Evolutionary conservation across 257 asterid genomes (phyloP).

Genomic region (Phtheirospermum japonicum): DNA sequence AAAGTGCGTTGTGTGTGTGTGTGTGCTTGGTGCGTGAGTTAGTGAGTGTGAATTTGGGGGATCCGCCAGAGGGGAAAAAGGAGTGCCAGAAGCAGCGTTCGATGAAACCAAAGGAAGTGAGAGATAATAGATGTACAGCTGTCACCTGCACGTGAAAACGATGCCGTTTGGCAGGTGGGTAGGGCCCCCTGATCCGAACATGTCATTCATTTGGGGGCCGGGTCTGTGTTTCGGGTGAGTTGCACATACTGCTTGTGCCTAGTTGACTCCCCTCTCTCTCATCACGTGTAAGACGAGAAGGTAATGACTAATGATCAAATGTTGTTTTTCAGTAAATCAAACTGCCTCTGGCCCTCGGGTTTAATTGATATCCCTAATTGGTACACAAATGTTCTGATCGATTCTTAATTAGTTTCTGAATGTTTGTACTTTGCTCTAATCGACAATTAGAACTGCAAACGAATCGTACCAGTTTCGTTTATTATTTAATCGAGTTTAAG

Average conservation of each 20-base stretch:
- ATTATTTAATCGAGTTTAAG: too few relatives aligned
- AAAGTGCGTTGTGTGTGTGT: not conserved
- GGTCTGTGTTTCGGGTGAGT: not conserved
- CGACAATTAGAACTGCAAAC: too few relatives aligned
- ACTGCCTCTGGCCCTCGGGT: not conserved
- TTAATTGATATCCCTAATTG: not conserved
- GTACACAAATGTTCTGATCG: not conserved
- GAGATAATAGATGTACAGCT: constrained; percentile 26
- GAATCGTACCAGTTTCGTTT: too few relatives aligned
- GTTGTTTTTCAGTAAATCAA: not conserved
- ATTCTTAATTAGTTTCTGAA: too few relatives aligned
- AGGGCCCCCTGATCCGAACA: constrained; percentile 30
- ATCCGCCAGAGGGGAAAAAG: constrained; percentile 28
- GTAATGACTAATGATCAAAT: not conserved
- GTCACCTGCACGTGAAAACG: constrained; percentile 26
- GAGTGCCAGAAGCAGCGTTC: constrained; percentile 33
- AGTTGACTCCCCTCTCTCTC: too few relatives aligned
- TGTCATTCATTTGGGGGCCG: constrained; percentile 29
- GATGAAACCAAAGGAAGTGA: constrained; percentile 52
- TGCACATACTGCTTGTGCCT: constrained; percentile 29
- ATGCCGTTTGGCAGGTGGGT: constrained; percentile 32
- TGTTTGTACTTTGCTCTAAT: too few relatives aligned
- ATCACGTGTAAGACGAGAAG: constrained; percentile 16
- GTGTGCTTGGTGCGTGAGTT: constrained; percentile 1
- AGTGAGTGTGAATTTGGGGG: constrained; percentile 11